Evolutionary conservation across 345 rosid species (phyloP).

Genomic region (Moricandia moricandioides): DNA sequence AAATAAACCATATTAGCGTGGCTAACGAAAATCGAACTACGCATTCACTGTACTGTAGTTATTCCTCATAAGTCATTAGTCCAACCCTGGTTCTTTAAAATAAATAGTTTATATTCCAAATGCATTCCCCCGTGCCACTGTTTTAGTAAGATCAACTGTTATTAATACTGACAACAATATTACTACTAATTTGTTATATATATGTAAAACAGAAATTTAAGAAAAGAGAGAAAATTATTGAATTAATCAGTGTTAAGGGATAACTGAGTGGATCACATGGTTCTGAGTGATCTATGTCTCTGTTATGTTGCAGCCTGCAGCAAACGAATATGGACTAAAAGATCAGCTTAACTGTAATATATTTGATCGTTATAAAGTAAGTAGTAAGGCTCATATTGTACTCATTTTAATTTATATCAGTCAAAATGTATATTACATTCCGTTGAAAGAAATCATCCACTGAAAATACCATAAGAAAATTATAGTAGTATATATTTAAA

Average conservation of each 20-base stretch:
- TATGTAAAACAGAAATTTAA: background rate
- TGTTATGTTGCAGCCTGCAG: slow-evolving; percentile 25
- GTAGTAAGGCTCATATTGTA: slow-evolving; percentile 1
- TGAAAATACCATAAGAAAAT: background rate
- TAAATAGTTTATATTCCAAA: slow-evolving; percentile 13
- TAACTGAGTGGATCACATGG: slow-evolving; percentile 27
- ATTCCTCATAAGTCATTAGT: no score
- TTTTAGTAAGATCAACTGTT: slow-evolving; percentile 16
- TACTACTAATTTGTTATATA: background rate
- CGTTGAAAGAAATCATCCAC: background rate
- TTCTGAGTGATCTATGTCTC: slow-evolving; percentile 25
- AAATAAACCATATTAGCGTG: no score
- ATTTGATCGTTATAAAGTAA: background rate
- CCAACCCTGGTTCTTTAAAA: no score
- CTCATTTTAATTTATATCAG: background rate
- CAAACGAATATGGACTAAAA: slow-evolving; percentile 19
- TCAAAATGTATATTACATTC: background rate
- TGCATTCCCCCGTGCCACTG: slow-evolving; percentile 39
- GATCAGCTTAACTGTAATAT: slow-evolving; percentile 10
- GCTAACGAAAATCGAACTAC: no score
- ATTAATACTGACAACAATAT: slow-evolving; percentile 22
- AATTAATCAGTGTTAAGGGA: background rate
- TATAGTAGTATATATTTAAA: background rate
- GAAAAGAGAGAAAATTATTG: background rate
- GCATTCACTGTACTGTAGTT: no score